Percentiles rank a stretch among this genome's conserved stretches.
These are phyloP conservation scores for Penicillium riverlandense DNA, from an alignment of 495 filamentous ascomycete species.

Conservation along the genomic window DNA sequence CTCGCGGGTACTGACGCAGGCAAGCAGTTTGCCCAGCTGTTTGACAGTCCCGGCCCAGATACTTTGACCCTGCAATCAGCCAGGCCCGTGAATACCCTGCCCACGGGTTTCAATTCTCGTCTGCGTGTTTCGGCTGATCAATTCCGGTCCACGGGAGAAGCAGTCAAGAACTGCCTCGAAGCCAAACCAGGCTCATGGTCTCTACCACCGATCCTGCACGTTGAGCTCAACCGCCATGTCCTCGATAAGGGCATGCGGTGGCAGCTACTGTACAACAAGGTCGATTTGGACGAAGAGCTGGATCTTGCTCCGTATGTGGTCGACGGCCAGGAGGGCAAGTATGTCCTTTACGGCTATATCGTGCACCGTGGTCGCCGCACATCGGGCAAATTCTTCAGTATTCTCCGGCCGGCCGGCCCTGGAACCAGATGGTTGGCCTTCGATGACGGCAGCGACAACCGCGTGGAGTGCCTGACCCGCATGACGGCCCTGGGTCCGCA, in stretches of 20 bases:
- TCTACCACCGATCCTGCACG: constrained; percentile 43
- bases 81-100: constrained; percentile 23
- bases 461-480: constrained; percentile 50
- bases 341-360: constrained; percentile 55
- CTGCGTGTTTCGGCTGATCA: constrained; percentile 31
- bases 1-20: constrained; percentile 36
- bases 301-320: constrained; percentile 31
- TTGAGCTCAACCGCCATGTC: constrained; percentile 54
- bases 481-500: constrained; percentile 50
- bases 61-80: neutral
- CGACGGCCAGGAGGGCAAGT: constrained; percentile 33
- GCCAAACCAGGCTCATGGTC: constrained; percentile 32
- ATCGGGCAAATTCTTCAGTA: constrained; percentile 54
- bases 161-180: constrained; percentile 22
- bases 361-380: constrained; percentile 55
- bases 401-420: constrained; percentile 51
- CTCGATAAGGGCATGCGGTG: constrained; percentile 47
- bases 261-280: constrained; percentile 50
- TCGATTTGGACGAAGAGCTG: constrained; percentile 49
- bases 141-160: constrained; percentile 23
- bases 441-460: constrained; percentile 45
- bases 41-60: constrained; percentile 30
- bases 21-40: constrained; percentile 33
- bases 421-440: constrained; percentile 55
- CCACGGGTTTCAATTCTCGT: constrained; percentile 33